Evolutionary conservation across 2,329 filamentous ascomycete species (phyloP).

Genomic region (Trematosphaeria pertusa): DNA sequence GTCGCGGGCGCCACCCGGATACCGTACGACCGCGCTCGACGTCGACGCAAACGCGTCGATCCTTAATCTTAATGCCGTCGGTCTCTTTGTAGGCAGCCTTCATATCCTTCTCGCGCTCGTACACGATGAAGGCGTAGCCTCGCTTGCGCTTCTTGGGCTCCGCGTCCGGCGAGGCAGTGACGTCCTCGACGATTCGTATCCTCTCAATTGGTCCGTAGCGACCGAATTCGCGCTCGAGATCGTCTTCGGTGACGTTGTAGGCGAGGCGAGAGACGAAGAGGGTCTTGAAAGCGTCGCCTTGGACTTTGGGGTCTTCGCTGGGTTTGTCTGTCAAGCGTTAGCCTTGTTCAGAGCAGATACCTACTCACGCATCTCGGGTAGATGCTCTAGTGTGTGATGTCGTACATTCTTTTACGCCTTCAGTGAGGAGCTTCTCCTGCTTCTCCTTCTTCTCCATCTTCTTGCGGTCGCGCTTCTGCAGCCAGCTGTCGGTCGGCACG

Average conservation of each 20-base stretch:
- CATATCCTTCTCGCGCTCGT: slow-evolving; percentile 97
- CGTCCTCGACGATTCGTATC: slow-evolving; percentile 86
- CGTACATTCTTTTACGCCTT: slow-evolving; percentile 71
- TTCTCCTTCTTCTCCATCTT: slow-evolving; percentile 79
- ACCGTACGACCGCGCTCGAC: slow-evolving; percentile 96
- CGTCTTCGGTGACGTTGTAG: slow-evolving; percentile 87
- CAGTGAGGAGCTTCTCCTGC: slow-evolving; percentile 67
- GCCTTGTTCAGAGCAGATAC: slow-evolving; percentile 7
- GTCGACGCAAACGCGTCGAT: slow-evolving; percentile 90
- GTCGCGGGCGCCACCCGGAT: slow-evolving; percentile 88
- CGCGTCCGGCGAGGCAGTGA: slow-evolving; percentile 71
- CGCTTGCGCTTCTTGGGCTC: slow-evolving; percentile 69
- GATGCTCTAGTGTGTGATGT: slow-evolving; percentile 5
- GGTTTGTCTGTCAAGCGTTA: slow-evolving; percentile 71
- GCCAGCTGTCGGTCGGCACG: slow-evolving; percentile 87
- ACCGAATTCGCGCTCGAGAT: slow-evolving; percentile 91
- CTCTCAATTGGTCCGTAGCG: slow-evolving; percentile 94
- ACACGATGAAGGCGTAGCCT: slow-evolving; percentile 96
- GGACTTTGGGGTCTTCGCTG: slow-evolving; percentile 81
- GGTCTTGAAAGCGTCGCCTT: slow-evolving; percentile 94
- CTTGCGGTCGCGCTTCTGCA: slow-evolving; percentile 83
- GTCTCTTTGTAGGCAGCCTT: slow-evolving; percentile 93
- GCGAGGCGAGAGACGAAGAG: slow-evolving; percentile 89
- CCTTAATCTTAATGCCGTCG: slow-evolving; percentile 91
- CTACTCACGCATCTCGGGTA: neutral